Percentiles rank a stretch among this genome's conserved stretches.
Evolutionary conservation across 2,329 filamentous ascomycete species (phyloP).

Genomic region (Aureobasidium sp.): DNA sequence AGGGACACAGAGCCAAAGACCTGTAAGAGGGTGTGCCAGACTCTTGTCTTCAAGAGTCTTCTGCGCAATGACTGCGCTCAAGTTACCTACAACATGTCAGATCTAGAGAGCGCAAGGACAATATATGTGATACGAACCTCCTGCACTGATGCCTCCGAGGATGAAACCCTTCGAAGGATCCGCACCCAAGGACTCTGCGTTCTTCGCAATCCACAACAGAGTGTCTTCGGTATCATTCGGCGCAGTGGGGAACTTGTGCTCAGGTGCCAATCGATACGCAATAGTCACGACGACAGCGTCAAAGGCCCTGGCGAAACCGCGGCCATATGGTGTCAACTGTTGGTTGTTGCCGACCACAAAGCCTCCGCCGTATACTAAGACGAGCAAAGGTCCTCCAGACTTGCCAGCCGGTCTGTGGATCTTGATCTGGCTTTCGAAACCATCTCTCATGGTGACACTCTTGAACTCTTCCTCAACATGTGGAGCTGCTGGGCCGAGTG

Average conservation of each 20-base stretch:
- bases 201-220: constrained; percentile 35
- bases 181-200: constrained; percentile 32
- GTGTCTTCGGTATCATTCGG: constrained; percentile 39
- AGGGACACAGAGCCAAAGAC: constrained; percentile 38
- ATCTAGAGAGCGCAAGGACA: too few relatives aligned
- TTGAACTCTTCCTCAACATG: too few relatives aligned
- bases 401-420: neutral
- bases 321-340: constrained; percentile 18
- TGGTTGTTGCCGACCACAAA: constrained; percentile 20
- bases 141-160: constrained; percentile 40
- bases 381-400: constrained; percentile 17
- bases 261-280: constrained; percentile 38
- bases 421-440: neutral
- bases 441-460: too few relatives aligned
- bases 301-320: constrained; percentile 18
- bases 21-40: constrained; percentile 37
- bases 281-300: constrained; percentile 35
- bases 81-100: constrained; percentile 17
- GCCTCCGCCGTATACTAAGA: constrained; percentile 22
- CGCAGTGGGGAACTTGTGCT: constrained; percentile 37
- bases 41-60: constrained; percentile 29
- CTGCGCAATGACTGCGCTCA: constrained; percentile 31
- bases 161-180: constrained; percentile 39
- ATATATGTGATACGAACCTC: constrained; percentile 12
- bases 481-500: neutral